These are phyloP conservation scores for Epichloe sylvatica DNA, from an alignment of 2,329 filamentous ascomycete genomes.

Conservation along the genomic window DNA sequence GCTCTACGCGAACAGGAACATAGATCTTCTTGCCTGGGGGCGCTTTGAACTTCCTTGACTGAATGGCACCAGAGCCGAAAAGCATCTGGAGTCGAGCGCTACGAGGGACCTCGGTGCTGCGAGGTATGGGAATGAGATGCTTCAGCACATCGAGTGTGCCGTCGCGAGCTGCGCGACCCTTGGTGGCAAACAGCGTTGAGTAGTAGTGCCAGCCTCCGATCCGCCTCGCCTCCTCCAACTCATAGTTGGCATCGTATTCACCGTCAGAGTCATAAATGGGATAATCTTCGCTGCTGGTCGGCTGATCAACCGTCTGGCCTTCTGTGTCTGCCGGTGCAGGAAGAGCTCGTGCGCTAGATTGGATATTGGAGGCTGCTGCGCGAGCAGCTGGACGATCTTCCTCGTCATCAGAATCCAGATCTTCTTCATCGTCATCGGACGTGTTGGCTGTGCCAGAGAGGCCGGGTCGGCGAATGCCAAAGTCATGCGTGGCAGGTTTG, in stretches of 20 bases:
- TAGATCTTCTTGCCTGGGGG: conserved; percentile 84
- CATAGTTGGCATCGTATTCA: conserved; percentile 61
- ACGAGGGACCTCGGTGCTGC: conserved; percentile 41
- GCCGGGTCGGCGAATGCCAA: conserved; percentile 73
- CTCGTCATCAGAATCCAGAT: conserved; percentile 54
- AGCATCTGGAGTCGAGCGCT: conserved; percentile 39
- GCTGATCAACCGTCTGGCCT: conserved; percentile 58
- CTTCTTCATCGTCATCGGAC: conserved; percentile 57
- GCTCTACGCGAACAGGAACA: conserved; percentile 88
- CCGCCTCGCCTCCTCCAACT: conserved; percentile 62
- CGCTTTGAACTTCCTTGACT: conserved; percentile 50
- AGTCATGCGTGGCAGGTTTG: conserved; percentile 76
- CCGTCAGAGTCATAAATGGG: conserved; percentile 79
- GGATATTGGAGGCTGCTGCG: conserved; percentile 15
- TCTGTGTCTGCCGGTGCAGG: conserved; percentile 53
- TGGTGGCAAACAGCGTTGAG: conserved; percentile 39
- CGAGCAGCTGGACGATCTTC: conserved; percentile 15
- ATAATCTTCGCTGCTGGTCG: conserved; percentile 53
- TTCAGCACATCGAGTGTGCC: conserved; percentile 31
- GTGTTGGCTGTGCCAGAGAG: conserved; percentile 65
- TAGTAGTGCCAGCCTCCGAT: conserved; percentile 68
- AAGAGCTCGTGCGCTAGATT: conserved; percentile 27
- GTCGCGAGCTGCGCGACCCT: conserved; percentile 28
- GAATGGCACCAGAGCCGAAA: conserved; percentile 41
- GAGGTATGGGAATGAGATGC: conserved; percentile 40